These are phyloP conservation scores for Amylocarpus encephaloides DNA, from an alignment of 2,329 filamentous ascomycete genomes.

Conservation along the genomic window DNA sequence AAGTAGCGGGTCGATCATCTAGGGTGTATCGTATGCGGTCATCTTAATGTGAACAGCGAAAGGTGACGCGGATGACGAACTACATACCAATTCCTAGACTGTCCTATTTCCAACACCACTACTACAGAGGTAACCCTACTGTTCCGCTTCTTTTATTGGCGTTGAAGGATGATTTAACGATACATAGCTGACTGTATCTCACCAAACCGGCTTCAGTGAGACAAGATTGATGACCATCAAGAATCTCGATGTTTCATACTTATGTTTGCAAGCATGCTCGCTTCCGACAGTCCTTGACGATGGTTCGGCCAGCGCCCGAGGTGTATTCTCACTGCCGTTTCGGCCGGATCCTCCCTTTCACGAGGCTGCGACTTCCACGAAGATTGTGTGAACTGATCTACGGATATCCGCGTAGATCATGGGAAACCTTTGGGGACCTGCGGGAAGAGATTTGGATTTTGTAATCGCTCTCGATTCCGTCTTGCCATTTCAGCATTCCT, in stretches of 20 bases:
- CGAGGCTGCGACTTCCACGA: not conserved
- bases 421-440: conserved; percentile 66
- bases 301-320: no score
- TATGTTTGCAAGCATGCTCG: not conserved
- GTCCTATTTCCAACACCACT: no score
- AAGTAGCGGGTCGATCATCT: conserved; percentile 21
- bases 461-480: conserved; percentile 72
- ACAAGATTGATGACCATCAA: not conserved
- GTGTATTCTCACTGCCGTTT: not conserved
- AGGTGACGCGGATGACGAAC: not conserved
- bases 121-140: no score
- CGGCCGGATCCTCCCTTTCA: not conserved
- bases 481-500: conserved; percentile 72
- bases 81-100: not conserved
- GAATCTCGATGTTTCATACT: not conserved
- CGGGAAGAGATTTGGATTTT: conserved; percentile 75
- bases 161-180: not conserved
- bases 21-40: conserved; percentile 15
- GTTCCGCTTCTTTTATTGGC: not conserved
- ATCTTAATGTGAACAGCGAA: conserved; percentile 1
- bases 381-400: not conserved
- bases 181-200: conserved; percentile 22
- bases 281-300: not conserved
- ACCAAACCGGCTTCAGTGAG: conserved; percentile 2
- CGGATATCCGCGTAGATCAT: conserved; percentile 5